Base-by-base conservation (phyloP, 75 land plant species). In the Selaginella moellendorffii region DNA sequence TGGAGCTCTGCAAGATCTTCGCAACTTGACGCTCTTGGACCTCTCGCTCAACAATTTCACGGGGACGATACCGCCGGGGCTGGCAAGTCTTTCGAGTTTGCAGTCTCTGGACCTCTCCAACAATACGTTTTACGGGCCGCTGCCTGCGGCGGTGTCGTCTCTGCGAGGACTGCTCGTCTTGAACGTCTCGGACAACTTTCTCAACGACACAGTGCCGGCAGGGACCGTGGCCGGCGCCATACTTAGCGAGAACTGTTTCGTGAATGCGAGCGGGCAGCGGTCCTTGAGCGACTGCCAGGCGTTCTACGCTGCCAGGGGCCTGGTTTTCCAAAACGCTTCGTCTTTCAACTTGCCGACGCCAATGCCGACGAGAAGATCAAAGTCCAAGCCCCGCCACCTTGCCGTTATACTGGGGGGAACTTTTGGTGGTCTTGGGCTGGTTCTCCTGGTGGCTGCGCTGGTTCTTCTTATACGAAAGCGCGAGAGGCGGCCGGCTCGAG, bases 161-260 rank as follows among this genome's bases (percentile, higher is more conserved):
- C 24, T 56, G 59, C 14, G 18, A 46, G 14, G 51, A 22, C 26
- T 71, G 31, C 22, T 23, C 20, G 28, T 2, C 19, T 36, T 72
- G 14, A 72, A 72, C 29, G 17, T 72, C 23, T 60, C 65, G 0
- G 25, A 30, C 31, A 72, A 72, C 21, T 72, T 71, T 21, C 54
- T 72, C 29, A 29, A 62, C 0, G 72, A 72, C 1, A 24, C 23
- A 22, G 25, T 69, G 61, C 53, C 75, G 19, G 29, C 14, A 1
- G 46, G 28, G 0, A 24, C 62, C 5, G 12, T 42, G 5, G 58
- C 65, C 54, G 24, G 30, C 10, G 72, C 24, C 21, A 51, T 2
- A 2, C n/a, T 29, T 0, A 0, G 24, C 46, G 52, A 62, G 36
- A 72, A 72, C 46, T 72, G 75, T 19, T 72, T 72, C 31, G 9